Base-by-base conservation (phyloP, 257 asterid species). In the Lycium ferocissimum region DNA sequence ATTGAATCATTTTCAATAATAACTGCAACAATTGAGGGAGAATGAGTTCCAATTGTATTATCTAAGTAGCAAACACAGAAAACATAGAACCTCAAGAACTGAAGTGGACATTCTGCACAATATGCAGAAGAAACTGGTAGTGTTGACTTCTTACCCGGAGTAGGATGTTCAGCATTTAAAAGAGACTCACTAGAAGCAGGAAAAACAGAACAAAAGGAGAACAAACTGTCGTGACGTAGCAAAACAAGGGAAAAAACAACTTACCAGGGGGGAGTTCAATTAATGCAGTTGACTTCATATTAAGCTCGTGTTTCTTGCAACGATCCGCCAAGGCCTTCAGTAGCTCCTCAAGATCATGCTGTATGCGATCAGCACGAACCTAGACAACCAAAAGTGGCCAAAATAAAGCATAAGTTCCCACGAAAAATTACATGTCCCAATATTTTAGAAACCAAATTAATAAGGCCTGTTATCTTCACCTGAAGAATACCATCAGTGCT, bases 331-430 rank as follows among this genome's bases (percentile, higher is more conserved):
- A 85, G 84, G 97, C 99, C 93, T 93, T 95, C 89, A 94, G 53
- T 73, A 97, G 92, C 85, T 92, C 99, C 93, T 97, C 99, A 65
- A 97, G 95, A 89, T 97, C 98, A 83, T 97, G 92, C 87, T 97
- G 99, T 87, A 97, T 93, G 82, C 99, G 98, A 86, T 97, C 99
- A 86, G 99, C 99, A 86, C 98, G 97, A 61, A 97, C 99, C 99
- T 97, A 88, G 65, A 85, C 40, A 81, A 62, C 84, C 85, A 88
- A 89, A 86, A 80, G 85, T 84, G 56, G 83, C 67, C 72, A 56
- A 80, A 69, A 83, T 53, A 40, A 76, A 38, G 49, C 83, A 26
- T 66, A 78, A 72, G 81, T 37, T 69, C 85, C 82, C 67, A 22
- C 18, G 58, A n/a, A 13, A 78, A 76, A 7, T 26, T n/a, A 53